Evolutionary conservation across 2,329 filamentous ascomycete species (phyloP), one percentile per base, ranked within the genome.

Genomic region (Periconia digitata): DNA sequence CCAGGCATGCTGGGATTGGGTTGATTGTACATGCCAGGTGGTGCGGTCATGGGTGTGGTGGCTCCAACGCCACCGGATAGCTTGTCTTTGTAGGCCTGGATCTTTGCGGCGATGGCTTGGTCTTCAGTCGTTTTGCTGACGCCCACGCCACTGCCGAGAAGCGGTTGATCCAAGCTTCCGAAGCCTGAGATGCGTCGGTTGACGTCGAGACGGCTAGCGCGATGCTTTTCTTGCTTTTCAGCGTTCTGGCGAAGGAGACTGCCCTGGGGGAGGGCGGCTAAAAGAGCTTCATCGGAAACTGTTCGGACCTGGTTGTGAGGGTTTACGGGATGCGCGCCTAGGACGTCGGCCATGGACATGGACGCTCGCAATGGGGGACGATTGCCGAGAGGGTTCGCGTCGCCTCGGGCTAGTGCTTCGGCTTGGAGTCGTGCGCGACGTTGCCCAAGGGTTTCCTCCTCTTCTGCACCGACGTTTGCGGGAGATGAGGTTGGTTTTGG

Each of bases 391-490:
- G 50, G 46, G 32, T 60, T 55, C 1, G 53, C 43, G 36, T 67
- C 62, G 18, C 36, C 77, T 73, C 51, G 57, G 4, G 82, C 80
- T 22, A 82, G 80, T 6, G 85, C 85, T 69, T 88, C 85, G 21
- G 85, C 84, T 66, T 91, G 87, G 1, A 94, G 76, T 21, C 89
- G 82, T 22, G 83, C 84, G 0, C 88, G 84, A 10, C 89, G 84
- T 67, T 92, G 87, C 8, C 88, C 89, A 0, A 94, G 76, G 0
- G 89, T 92, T 65, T 94, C 89, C 58, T 90, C 86, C 55, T 85
- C 86, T 51, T 79, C 17, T 62, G 60, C 27, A 32, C 27, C 27
- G 16, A 61, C 66, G 4, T 61, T 58, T 15, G 53, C 47, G 3
- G 58, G 52, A 2, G 65, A 53, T 16, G 57, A 50, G 23, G 52